Evolutionary conservation across 1,139 yeast genomes (phyloP), one percentile per base, ranked within the genome.

Genomic region (Sugiyamaella japonica): DNA sequence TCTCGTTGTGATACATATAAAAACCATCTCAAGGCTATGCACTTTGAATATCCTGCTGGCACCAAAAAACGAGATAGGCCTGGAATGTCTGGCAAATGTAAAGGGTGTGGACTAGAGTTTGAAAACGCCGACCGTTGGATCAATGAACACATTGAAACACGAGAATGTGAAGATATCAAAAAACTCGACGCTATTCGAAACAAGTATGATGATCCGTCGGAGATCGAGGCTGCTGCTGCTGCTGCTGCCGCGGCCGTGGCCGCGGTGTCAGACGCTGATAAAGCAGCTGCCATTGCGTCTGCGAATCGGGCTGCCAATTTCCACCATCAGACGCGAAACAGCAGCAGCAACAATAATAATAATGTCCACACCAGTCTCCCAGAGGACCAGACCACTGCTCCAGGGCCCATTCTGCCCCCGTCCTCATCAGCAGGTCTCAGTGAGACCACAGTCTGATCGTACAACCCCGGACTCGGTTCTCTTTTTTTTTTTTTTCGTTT

Each of bases 1-100:
- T 82, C 90, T 16, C 78, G 97, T 48, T 87, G 96, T 68, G 97
- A 90, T 70, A 90, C 97, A 6, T 90, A 83, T 73, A 90, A 90
- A 67, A 90, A 89, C 70, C 97, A 90, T 71, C 76, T 90, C 59
- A 88, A 87, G 69, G 95, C 97, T 3, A 79, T 90, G 60, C 97
- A 90, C 69, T 90, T 90, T 70, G 87, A 83, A 64, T 90, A 90
- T 70, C 97, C 97, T 2, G 79, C 80, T 45, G 96, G 96, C 4
- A 89, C 96, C 7, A 83, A 84, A 66, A 89, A 89, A 71, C 84
- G 82, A 61, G 87, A 88, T 64, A 78, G 97, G 61, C 72, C 73
- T 16, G 79, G 81, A 52, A 87, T 85, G 46, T 69, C 77, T 20
- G 97, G 97, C 6, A 75, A 75, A 56, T 90, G 97, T 72, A 82